Evolutionary conservation across 1,284 basidiomycete species (phyloP).

Genomic region (Heliocybe sulcata): DNA sequence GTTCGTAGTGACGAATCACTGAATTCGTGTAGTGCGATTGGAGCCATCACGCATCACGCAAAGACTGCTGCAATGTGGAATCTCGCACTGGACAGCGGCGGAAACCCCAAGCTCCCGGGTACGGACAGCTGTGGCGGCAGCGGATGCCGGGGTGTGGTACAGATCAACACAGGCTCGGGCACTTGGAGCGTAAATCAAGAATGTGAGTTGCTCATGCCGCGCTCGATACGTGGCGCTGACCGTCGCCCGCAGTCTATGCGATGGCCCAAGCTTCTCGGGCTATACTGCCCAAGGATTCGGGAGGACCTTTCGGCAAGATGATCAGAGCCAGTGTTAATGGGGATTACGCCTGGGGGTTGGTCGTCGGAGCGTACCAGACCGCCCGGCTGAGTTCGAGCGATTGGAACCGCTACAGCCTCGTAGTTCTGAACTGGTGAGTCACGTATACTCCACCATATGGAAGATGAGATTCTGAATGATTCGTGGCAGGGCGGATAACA

Average conservation of each 20-base stretch:
- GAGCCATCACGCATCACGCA: conserved; percentile 37
- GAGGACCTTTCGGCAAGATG: conserved; percentile 62
- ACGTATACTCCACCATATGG: background rate
- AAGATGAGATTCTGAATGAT: background rate
- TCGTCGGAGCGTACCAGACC: conserved; percentile 61
- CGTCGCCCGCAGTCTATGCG: conserved; percentile 42
- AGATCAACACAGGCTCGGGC: conserved; percentile 52
- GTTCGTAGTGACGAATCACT: background rate
- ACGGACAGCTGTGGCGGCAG: conserved; percentile 50
- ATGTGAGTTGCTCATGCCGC: conserved; percentile 18
- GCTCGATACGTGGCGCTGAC: background rate
- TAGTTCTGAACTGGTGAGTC: conserved; percentile 25
- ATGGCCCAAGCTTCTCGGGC: conserved; percentile 74
- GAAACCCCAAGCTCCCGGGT: conserved; percentile 57
- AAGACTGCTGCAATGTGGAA: conserved; percentile 67
- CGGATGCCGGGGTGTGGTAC: conserved; percentile 60
- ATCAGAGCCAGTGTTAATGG: conserved; percentile 59
- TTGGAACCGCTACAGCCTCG: conserved; percentile 24
- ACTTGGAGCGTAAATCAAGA: conserved; percentile 65
- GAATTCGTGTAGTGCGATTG: conserved; percentile 27
- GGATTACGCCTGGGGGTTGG: conserved; percentile 45
- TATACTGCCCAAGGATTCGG: conserved; percentile 56
- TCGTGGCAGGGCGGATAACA: conserved; percentile 38
- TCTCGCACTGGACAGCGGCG: conserved; percentile 53
- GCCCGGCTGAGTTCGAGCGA: conserved; percentile 44